Base-by-base conservation (phyloP, 1,284 basidiomycete genomes). In the Cutaneotrichosporon sp. region DNA sequence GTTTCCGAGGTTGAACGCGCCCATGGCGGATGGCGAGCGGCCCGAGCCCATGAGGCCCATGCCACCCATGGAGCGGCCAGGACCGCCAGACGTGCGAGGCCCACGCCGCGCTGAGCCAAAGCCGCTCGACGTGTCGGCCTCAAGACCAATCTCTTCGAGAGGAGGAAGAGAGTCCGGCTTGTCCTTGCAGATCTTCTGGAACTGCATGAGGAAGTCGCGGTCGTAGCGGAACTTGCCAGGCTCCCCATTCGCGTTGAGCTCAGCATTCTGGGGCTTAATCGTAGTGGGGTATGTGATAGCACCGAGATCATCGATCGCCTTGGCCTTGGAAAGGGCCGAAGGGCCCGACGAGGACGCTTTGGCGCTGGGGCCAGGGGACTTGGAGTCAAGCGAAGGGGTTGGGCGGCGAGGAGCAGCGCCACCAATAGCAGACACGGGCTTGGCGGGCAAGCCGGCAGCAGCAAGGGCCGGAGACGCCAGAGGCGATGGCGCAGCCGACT, bases 151-250 rank as follows among this genome's bases (percentile, higher is more conserved):
- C 34, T 90, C 89, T 72, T 96, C 92, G 56, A 98, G 86, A 67
- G 91, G 87, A 40, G 95, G 93, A 31, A 98, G 87, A 62, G 87
- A 86, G 63, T 90, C 90, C 0, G 97, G 96, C 81, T 94, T 96
- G 81, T 97, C 95, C 80, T 89, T 91, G 85, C 94, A 99, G 63
- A 97, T 83, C 47, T 84, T 83, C 92, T 97, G 97, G 83, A 99
- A 99, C 78, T 99, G 97, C 69, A 99, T 82, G 36, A 99, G 85
- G 87, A 99, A 99, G 52, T 96, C 92, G 57, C 96, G 92, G 81
- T 98, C 94, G 80, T 99, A 99, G 73, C 95, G 89, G 85, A 93
- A 97, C 81, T 94, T 96, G 73, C 95, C 93, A 73, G 90, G 89
- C 65, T 81, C 76, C 18, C 89, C 89, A 65, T 89, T 87, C 65